Base-by-base conservation (phyloP, 148 eudicot genomes). In the Silene conica region DNA sequence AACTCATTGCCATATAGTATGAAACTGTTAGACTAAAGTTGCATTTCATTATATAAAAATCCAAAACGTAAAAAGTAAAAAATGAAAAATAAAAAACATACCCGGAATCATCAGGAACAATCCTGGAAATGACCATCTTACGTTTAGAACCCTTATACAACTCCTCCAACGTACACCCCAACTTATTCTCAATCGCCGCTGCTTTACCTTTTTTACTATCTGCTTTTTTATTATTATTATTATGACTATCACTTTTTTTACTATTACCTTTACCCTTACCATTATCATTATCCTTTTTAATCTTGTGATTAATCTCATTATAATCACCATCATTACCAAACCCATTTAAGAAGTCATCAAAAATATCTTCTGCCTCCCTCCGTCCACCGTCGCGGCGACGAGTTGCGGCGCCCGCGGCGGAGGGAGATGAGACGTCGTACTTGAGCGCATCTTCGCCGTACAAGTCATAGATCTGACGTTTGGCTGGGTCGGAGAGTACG, bases 101-200 rank as follows among this genome's bases (percentile, higher is more conserved):
- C 96, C 96, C 92, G 45, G 77, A 83, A 23, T 80, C 80, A 85
- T 90, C 89, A 48, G 85, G 82, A 60, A 87, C 87, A 83, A 84
- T 83, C 60, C 97, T 77, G 1, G 93, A 86, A 78, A 92, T 89
- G 87, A 81, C 83, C 98, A 94, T 88, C 82, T 90, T 91, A 78
- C 93, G 74, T 69, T 82, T 91, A 6, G 93, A 88, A 7, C 98
- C 97, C 68, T 76, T 87, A 58, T 87, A 94, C 83, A 94, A 77
- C 68, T 94, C 98, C 81, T 94, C 98, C 86, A 94, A 80, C 38
- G 73, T 87, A 89, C 98, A 94, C 8, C 64, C 78, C 90, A 94
- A 71, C 74, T 80, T 82, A 70, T 80, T 87, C 93, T 92, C 97
- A 76, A 91, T 80, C 15, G 84, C 41, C 14, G n/a, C 74, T 61